Conservation (phyloP, 306 rosid species). For the Sophora flavescens region DNA sequence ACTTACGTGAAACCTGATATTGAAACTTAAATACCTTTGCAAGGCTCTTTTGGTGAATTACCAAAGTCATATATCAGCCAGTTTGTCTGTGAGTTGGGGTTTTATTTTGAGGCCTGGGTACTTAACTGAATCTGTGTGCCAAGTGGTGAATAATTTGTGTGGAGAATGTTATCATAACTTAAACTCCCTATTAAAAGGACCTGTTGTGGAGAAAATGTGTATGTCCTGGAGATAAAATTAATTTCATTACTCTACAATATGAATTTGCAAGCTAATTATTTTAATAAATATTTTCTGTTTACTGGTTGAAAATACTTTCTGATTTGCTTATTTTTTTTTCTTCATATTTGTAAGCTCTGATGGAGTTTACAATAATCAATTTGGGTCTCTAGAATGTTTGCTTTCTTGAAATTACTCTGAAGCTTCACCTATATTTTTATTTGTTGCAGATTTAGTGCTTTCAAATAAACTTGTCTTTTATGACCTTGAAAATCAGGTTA, state of each 20-base stretch:
- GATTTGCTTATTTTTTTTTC: neutral
- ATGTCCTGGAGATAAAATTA: neutral
- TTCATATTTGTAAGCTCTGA: neutral
- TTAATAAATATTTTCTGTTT: slow-evolving; percentile 6
- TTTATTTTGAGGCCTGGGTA: neutral
- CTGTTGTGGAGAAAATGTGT: neutral
- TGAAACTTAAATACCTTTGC: neutral
- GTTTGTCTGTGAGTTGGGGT: neutral
- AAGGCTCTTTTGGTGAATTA: neutral
- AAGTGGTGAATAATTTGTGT: neutral
- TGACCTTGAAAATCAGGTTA: slow-evolving; percentile 87
- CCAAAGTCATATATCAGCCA: neutral
- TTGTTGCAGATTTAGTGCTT: slow-evolving; percentile 89
- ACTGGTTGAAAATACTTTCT: slow-evolving; percentile 25
- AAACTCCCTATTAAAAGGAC: neutral
- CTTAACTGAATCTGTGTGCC: neutral
- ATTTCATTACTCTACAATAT: neutral
- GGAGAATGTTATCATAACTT: neutral
- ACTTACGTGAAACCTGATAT: slow-evolving; percentile 6
- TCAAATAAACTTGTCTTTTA: slow-evolving; percentile 89
- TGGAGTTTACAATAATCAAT: neutral
- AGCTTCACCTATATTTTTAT: slow-evolving; percentile 5
- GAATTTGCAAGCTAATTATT: neutral
- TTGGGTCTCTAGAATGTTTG: slow-evolving; percentile 15
- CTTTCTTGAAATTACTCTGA: slow-evolving; percentile 33